phyloP scores from a whole-genome alignment of 495 filamentous ascomycete genomes.

The Thermothielavioides terrestris region DNA sequence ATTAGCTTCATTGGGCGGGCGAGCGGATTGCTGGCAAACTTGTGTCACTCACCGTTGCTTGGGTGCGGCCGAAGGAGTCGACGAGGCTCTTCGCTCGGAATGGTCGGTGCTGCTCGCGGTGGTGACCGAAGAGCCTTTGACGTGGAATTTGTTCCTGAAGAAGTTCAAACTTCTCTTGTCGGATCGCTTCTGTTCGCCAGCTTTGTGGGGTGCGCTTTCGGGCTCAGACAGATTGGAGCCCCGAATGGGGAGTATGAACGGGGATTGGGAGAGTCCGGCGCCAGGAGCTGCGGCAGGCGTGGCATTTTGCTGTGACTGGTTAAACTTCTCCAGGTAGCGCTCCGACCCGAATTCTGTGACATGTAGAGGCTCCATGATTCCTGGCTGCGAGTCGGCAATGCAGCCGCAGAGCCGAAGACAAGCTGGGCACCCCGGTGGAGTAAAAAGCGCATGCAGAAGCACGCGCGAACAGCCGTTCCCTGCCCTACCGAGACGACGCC shows the following conservation, averaged over 20 bases:
- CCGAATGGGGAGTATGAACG: constrained; percentile 37
- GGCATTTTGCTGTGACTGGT: constrained; percentile 26
- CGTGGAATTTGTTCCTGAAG: constrained; percentile 21
- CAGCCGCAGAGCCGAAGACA: constrained; percentile 14
- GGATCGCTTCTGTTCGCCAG: constrained; percentile 27
- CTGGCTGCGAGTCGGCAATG: constrained; percentile 11
- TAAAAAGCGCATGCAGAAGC: constrained; percentile 9
- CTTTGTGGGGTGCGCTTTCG: constrained; percentile 15
- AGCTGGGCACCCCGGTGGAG: constrained; percentile 13
- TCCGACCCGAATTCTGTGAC: constrained; percentile 51
- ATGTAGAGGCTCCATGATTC: constrained; percentile 45
- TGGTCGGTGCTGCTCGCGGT: constrained; percentile 7
- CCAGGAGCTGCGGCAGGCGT: constrained; percentile 14
- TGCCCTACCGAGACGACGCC: constrained; percentile 29
- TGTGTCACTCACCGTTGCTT: constrained; percentile 18
- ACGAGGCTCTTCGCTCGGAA: constrained; percentile 13
- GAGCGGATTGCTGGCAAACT: not conserved
- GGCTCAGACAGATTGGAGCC: constrained; percentile 21
- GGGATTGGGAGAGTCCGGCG: constrained; percentile 15
- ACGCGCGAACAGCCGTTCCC: constrained; percentile 9
- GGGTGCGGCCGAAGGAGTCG: constrained; percentile 8
- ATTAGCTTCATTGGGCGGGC: constrained; percentile 8
- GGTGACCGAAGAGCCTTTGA: constrained; percentile 9
- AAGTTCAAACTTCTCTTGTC: constrained; percentile 27
- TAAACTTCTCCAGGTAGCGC: constrained; percentile 46